Conservation (phyloP, 257 asterid species). For the Verbascum thapsus region DNA sequence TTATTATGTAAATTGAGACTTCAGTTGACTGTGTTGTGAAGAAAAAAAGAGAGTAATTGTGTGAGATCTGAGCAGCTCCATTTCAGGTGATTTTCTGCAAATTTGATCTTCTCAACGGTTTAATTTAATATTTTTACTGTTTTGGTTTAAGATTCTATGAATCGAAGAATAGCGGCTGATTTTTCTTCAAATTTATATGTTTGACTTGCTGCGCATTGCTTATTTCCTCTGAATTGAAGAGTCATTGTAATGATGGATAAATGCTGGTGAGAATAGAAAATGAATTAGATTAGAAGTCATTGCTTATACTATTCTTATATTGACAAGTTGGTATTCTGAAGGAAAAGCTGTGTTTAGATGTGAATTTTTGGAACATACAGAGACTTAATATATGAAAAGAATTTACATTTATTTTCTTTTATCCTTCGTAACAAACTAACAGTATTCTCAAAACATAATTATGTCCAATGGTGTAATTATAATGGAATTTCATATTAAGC, state of each 20-base stretch:
- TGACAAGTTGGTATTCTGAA: conserved; percentile 3
- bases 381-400: not conserved
- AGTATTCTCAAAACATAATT: not conserved
- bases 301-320: conserved; percentile 10
- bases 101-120: not conserved
- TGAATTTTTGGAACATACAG: conserved; percentile 17
- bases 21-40: conserved; percentile 22
- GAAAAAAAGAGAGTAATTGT: not conserved
- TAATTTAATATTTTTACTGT: not conserved
- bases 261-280: conserved; percentile 23
- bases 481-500: too few species aligned
- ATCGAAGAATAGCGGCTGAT: not conserved
- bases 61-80: conserved; percentile 39
- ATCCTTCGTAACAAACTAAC: too few species aligned
- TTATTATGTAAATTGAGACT: conserved; percentile 29
- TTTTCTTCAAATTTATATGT: conserved; percentile 21
- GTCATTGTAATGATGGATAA: conserved; percentile 19
- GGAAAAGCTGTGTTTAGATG: conserved; percentile 12
- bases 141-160: not conserved
- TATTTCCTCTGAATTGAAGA: conserved; percentile 2
- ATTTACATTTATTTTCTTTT: conserved; percentile 13
- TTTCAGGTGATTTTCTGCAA: conserved; percentile 32
- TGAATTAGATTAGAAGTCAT: conserved; percentile 9
- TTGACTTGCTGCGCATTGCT: conserved; percentile 23
- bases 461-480: not conserved